Evolutionary conservation across 1,139 yeast species (phyloP), one percentile per base, ranked within the genome.

Genomic region (Yamadazyma diospyri): DNA sequence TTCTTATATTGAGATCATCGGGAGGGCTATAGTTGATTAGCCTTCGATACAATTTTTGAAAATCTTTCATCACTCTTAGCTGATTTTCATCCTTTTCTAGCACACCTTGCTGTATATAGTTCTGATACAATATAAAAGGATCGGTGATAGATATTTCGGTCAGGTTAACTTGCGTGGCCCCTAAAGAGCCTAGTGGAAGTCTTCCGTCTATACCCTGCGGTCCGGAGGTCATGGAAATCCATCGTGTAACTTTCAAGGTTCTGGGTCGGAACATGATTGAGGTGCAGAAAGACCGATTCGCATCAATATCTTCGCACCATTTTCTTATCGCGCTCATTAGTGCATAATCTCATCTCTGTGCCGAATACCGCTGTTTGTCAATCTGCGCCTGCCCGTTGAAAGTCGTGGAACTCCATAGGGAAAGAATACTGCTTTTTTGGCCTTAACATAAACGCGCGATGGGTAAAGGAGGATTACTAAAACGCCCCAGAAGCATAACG

Each of bases 11-110:
- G 11, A 72, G 60, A 24, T 75, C 75, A 16, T 65, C 64, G 2
- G 81, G 74, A 0, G 88, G 87, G 3, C 48, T 48, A 49, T 82
- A 82, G 46, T 78, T 80, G 21, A 74, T 63, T 12, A 81, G 72
- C 9, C 85, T 59, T 33, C 68, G 63, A 46, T 79, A 78, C 5
- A 81, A 57, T 43, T 73, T 76, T 45, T 80, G 87, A 38, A 81
- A 70, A 53, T 80, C 82, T 29, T 76, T 69, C 56, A 80, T 81
- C 1, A 76, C 76, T 13, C 87, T 59, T 6, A 79, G 57, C 48
- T 82, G 89, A 11, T 64, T 61, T 25, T 69, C 76, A 46, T 82
- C 88, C 24, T 66, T 62, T 35, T 68, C 58, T 7, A 81, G 54
- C 2, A 68, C 40, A 1, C 85, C 85, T 33, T 61, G 61, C 0